phyloP scores from a whole-genome alignment of 345 rosid genomes.

The Psidium friedrichsthalianum region DNA sequence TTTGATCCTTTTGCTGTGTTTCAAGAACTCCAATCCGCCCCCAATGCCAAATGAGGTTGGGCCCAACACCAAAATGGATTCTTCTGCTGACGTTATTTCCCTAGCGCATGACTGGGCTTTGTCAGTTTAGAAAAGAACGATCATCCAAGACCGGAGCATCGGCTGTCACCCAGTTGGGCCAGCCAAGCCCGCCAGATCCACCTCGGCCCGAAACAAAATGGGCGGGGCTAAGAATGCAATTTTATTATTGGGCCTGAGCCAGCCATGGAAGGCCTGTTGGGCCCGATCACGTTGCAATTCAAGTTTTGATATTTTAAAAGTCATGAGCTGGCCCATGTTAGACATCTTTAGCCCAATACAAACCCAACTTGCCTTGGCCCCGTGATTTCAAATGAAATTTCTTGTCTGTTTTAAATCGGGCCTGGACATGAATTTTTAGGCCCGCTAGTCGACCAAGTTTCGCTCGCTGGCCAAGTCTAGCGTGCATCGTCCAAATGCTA shows the following conservation, averaged over 20 bases:
- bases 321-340: not conserved
- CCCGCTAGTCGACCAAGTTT: not conserved
- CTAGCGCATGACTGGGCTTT: not conserved
- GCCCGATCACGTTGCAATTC: not conserved
- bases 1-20: not conserved
- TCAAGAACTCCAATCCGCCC: not conserved
- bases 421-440: not conserved
- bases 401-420: no score
- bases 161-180: not conserved
- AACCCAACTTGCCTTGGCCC: not conserved
- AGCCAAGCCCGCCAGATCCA: rapidly evolving
- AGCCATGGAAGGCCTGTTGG: not conserved
- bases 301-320: not conserved
- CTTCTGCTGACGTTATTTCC: not conserved
- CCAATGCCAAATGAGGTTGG: not conserved
- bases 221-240: not conserved
- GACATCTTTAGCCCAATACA: not conserved
- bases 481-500: not conserved
- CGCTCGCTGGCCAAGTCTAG: not conserved
- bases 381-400: no score
- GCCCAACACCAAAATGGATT: not conserved
- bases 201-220: not conserved
- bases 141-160: not conserved
- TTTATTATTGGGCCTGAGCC: not conserved
- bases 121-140: not conserved